A percentile compares a stretch with the other conserved stretches of the same genome.
phyloP scores from a whole-genome alignment of 2,329 filamentous ascomycete genomes.

The Penicillium sp. region DNA sequence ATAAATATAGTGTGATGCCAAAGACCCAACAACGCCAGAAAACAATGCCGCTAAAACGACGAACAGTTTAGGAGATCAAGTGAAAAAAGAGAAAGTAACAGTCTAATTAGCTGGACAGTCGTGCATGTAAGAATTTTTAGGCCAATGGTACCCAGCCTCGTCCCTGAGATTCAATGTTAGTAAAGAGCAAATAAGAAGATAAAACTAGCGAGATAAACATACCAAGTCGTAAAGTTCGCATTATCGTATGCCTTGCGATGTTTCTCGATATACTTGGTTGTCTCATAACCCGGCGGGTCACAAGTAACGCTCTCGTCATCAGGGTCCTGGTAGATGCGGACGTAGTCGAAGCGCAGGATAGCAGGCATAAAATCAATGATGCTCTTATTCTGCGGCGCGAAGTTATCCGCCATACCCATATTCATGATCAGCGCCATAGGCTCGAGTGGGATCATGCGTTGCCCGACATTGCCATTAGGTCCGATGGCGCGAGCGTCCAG shows the following conservation, averaged over 20 bases:
- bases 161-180: constrained; percentile 32
- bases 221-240: constrained; percentile 65
- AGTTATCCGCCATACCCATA: constrained; percentile 68
- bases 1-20: constrained; percentile 14
- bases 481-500: constrained; percentile 60
- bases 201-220: constrained; percentile 21
- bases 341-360: constrained; percentile 67
- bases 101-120: constrained; percentile 46
- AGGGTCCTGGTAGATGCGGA: constrained; percentile 68
- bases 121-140: constrained; percentile 62
- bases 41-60: constrained; percentile 31
- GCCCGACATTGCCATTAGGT: constrained; percentile 69
- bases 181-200: not conserved
- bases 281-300: constrained; percentile 66
- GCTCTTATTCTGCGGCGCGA: constrained; percentile 61
- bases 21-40: constrained; percentile 27
- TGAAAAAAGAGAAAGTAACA: not conserved
- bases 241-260: constrained; percentile 64
- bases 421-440: constrained; percentile 68
- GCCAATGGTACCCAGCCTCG: constrained; percentile 58
- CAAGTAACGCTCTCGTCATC: constrained; percentile 61
- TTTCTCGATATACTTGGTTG: constrained; percentile 64
- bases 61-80: constrained; percentile 5
- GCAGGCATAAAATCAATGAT: constrained; percentile 61
- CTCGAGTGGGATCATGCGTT: constrained; percentile 64